Percentiles rank a stretch among this genome's conserved stretches.
Evolutionary conservation across 1,284 basidiomycete genomes (phyloP).

Genomic region (Puccinia polysora): DNA sequence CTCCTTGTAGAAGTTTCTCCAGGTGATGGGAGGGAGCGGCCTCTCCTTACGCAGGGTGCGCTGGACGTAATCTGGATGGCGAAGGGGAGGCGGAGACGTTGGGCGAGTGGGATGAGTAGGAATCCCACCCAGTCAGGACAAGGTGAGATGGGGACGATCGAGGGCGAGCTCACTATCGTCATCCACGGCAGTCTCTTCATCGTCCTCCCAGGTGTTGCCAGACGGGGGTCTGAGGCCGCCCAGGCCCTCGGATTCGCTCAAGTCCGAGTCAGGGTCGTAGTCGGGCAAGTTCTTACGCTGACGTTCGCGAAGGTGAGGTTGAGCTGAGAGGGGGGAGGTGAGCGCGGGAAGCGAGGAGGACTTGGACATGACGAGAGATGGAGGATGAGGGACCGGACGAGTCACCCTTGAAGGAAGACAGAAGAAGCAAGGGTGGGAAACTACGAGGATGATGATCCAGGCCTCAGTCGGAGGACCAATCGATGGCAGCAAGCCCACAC

Average conservation of each 20-base stretch:
- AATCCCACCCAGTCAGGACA: not conserved
- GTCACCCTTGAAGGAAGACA: too few relatives aligned
- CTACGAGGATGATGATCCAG: too few relatives aligned
- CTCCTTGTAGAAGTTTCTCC: conserved; percentile 65
- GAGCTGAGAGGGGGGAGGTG: not conserved
- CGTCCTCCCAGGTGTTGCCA: conserved; percentile 45
- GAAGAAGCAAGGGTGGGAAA: too few relatives aligned
- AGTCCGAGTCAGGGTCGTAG: conserved; percentile 39
- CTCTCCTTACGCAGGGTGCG: conserved; percentile 71
- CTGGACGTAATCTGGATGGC: conserved; percentile 63
- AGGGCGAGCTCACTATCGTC: conserved; percentile 59
- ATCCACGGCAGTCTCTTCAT: conserved; percentile 48
- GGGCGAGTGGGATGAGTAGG: not conserved
- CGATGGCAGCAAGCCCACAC: too few relatives aligned
- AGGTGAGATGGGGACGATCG: conserved; percentile 65
- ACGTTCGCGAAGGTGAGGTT: conserved; percentile 17
- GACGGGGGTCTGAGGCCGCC: conserved; percentile 38
- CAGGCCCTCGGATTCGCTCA: conserved; percentile 45
- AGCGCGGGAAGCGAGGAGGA: too few relatives aligned
- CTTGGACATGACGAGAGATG: too few relatives aligned
- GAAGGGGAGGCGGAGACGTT: not conserved
- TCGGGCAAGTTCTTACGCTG: conserved; percentile 34
- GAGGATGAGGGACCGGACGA: too few relatives aligned
- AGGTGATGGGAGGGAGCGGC: conserved; percentile 57
- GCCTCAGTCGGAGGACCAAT: too few relatives aligned